Base-by-base conservation (phyloP, 2,329 filamentous ascomycete genomes). In the Beauveria asiatica region DNA sequence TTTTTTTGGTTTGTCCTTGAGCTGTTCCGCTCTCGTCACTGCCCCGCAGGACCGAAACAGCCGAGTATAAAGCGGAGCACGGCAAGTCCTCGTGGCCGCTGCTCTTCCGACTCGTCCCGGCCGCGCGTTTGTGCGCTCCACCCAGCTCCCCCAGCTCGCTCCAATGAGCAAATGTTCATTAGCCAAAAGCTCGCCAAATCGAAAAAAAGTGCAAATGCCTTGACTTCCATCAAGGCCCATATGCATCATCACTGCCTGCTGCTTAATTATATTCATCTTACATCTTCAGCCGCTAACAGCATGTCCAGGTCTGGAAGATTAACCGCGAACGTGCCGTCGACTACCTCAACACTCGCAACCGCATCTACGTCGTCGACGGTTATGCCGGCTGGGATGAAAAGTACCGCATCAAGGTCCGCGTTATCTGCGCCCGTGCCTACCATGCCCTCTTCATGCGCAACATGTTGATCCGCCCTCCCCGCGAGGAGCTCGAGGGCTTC, bases 361-460 rank as follows among this genome's bases (percentile, higher is more conserved):
- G 94, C 72, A 97, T 99, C 80, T 99, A 99, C 77, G 94, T 99
- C 66, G 83, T 99, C 67, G 94, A 99, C 75, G 94, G 94, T 66
- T 99, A 88, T 74, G 94, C 94, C 67, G 94, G 94, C 75, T 99
- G 94, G 94, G 94, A 99, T 70, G 88, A 95, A 81, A 92, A 94
- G 76, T 99, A 99, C 83, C 85, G 92, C 67, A 97, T 99, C 80
- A 90, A 87, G 71, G 94, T 99, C 70, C 92, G 94, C 72, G 93
- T 99, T 66, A 92, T 99, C 73, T 99, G 94, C 80, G 94, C 94
- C 67, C 92, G 94, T 74, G 94, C 94, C 77, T 99, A 99, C 84
- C 94, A 99, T 84, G 94, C 94, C 64, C 86, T 99, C 66, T 99
- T 99, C 86, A 99, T 99, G 94, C 90, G 92, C 74, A 99, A 99